Percentiles rank a stretch among this genome's conserved stretches.
phyloP scores from a whole-genome alignment of 495 filamentous ascomycete genomes.

The Penicillium salamii region DNA sequence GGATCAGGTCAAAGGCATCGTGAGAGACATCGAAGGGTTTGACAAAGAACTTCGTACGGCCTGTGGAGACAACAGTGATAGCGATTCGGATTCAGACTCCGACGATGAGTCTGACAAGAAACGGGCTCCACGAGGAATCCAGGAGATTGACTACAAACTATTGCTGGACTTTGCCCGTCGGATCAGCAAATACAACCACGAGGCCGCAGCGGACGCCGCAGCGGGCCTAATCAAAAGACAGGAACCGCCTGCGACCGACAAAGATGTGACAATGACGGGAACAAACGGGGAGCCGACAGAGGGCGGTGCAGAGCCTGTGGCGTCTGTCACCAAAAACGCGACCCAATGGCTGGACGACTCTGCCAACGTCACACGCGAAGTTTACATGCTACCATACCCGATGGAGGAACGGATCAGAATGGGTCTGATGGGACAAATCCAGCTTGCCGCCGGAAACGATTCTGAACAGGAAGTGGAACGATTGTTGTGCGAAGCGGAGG shows the following conservation, averaged over 20 bases:
- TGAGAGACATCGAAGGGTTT: conserved; percentile 37
- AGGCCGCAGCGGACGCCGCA: conserved; percentile 46
- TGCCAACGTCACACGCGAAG: conserved; percentile 41
- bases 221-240: conserved; percentile 21
- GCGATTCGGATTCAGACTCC: conserved; percentile 25
- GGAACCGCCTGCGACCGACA: conserved; percentile 14
- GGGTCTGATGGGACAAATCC: conserved; percentile 47
- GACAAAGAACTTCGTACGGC: conserved; percentile 35
- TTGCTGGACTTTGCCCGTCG: conserved; percentile 46
- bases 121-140: conserved; percentile 7
- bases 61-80: conserved; percentile 33
- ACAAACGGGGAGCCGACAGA: conserved; percentile 21
- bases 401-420: conserved; percentile 48
- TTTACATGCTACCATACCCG: conserved; percentile 47
- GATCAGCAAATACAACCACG: conserved; percentile 49
- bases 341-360: conserved; percentile 47
- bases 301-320: conserved; percentile 34
- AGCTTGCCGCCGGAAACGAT: conserved; percentile 36
- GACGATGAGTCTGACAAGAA: conserved; percentile 15
- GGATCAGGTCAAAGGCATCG: conserved; percentile 40
- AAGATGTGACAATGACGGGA: conserved; percentile 33
- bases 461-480: conserved; percentile 43
- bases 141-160: conserved; percentile 44
- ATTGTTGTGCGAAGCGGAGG: conserved; percentile 42
- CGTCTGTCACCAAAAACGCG: conserved; percentile 41